phyloP scores from a whole-genome alignment of 805 yeast genomes.

The Candida nonsorbophila region DNA sequence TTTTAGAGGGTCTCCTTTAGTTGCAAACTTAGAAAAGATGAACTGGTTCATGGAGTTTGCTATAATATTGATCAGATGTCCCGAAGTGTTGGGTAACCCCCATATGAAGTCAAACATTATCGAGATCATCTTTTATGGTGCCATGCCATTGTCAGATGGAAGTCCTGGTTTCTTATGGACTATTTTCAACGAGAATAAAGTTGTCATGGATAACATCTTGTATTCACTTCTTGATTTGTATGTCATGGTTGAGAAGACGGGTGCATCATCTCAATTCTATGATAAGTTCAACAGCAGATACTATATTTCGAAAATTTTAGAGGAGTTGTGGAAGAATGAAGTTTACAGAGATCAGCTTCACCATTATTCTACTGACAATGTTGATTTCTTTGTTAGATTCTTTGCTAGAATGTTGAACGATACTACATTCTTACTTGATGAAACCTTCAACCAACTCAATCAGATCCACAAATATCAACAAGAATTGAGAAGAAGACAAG shows the following conservation, averaged over 20 bases:
- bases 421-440: slow-evolving; percentile 86
- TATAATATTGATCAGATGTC: slow-evolving; percentile 73
- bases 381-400: slow-evolving; percentile 84
- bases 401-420: slow-evolving; percentile 95
- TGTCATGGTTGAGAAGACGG: slow-evolving; percentile 94
- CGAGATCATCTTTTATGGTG: slow-evolving; percentile 74
- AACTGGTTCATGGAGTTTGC: slow-evolving; percentile 63
- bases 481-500: slow-evolving; percentile 51
- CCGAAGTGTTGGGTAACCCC: slow-evolving; percentile 84
- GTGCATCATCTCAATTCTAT: slow-evolving; percentile 90
- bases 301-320: slow-evolving; percentile 77
- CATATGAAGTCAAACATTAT: slow-evolving; percentile 83
- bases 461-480: slow-evolving; percentile 72
- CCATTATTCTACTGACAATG: slow-evolving; percentile 59
- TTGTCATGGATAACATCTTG: slow-evolving; percentile 61
- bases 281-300: slow-evolving; percentile 92
- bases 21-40: slow-evolving; percentile 47
- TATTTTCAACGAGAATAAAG: slow-evolving; percentile 56
- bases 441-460: slow-evolving; percentile 73
- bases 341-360: slow-evolving; percentile 64
- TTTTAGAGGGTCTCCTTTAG: slow-evolving; percentile 53
- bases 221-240: slow-evolving; percentile 85
- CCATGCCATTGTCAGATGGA: slow-evolving; percentile 50
- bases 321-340: slow-evolving; percentile 75
- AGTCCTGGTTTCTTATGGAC: slow-evolving; percentile 71